These are phyloP conservation scores for Fusarium tjaetaba DNA, from an alignment of 2,329 filamentous ascomycete species.

Conservation along the genomic window DNA sequence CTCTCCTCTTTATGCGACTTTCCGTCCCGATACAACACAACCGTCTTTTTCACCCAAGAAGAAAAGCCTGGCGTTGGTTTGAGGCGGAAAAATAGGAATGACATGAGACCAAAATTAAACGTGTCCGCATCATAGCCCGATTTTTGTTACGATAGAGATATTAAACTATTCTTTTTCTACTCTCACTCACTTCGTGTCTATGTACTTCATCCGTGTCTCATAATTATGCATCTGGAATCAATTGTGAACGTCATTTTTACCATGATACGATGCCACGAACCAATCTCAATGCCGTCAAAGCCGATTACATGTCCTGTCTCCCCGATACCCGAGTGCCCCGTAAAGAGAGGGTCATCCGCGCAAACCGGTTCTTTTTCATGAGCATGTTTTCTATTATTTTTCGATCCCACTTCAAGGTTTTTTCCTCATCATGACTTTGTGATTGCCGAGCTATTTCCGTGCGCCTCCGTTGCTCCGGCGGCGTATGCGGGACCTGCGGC, in stretches of 20 bases:
- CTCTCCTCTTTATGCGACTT: slow-evolving; percentile 49
- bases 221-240: background rate
- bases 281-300: slow-evolving; percentile 21
- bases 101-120: slow-evolving; percentile 12
- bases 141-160: slow-evolving; percentile 22
- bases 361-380: slow-evolving; percentile 6
- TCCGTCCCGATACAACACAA: slow-evolving; percentile 21
- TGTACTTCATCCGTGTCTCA: background rate
- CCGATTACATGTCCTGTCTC: background rate
- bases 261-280: slow-evolving; percentile 2
- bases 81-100: slow-evolving; percentile 25
- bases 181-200: background rate
- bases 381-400: background rate
- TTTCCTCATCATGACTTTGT: background rate
- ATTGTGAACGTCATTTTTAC: background rate
- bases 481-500: slow-evolving; percentile 24
- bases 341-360: background rate
- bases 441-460: slow-evolving; percentile 42
- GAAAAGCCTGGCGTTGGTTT: slow-evolving; percentile 37
- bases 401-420: background rate
- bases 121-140: slow-evolving; percentile 25
- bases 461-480: slow-evolving; percentile 31
- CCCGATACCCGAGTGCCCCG: slow-evolving; percentile 4
- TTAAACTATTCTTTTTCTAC: background rate
- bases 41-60: slow-evolving; percentile 1